Evolutionary conservation across 805 yeast species (phyloP), one percentile per base, ranked within the genome.

Genomic region (Pichia phayaonensis): DNA sequence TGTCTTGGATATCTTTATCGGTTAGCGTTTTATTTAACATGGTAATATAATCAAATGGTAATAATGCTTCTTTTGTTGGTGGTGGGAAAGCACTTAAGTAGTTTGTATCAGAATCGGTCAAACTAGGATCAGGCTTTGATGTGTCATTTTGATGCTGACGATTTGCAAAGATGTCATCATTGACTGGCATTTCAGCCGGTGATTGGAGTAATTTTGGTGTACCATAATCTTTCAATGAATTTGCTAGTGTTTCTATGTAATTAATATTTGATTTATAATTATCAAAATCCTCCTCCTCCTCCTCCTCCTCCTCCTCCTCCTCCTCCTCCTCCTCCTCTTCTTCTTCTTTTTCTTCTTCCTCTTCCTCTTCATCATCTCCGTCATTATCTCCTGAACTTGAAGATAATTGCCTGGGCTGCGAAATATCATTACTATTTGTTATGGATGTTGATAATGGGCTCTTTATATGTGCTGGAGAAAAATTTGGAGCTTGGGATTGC

Each of bases 21-120:
- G 58, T 47, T 18, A 67, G 53, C 4, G 72, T 61, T 13, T 57
- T 58, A 42, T 66, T 61, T 24, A 69, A 46, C 7, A 60, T 49
- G 23, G 53, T 55, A n/a, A 63, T 51, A 42, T 64, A 67, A 42
- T 65, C 69, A 41, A 61, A 59, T 2, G 50, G 50, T n/a, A 13
- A 2, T 16, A 50, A 5, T 2, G n/a, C 24, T 8, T 46, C 23
- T 13, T 40, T 23, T 10, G 42, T 42, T 2, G 55, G 50, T 20
- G 46, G 44, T 12, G 56, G 52, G 10, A 47, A 42, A 20, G 51
- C 44, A 11, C 49, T 46, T 24, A 48, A 44, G 21, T 45, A 42
- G 29, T 34, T 34, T 5, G n/a, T 34, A n/a, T 34, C 38, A 6
- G n/a, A n/a, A 34, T 16, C 20, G 2, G 16, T 7, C 7, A 34